Conservation (phyloP, 495 filamentous ascomycete species). For the Tirmania nivea region DNA sequence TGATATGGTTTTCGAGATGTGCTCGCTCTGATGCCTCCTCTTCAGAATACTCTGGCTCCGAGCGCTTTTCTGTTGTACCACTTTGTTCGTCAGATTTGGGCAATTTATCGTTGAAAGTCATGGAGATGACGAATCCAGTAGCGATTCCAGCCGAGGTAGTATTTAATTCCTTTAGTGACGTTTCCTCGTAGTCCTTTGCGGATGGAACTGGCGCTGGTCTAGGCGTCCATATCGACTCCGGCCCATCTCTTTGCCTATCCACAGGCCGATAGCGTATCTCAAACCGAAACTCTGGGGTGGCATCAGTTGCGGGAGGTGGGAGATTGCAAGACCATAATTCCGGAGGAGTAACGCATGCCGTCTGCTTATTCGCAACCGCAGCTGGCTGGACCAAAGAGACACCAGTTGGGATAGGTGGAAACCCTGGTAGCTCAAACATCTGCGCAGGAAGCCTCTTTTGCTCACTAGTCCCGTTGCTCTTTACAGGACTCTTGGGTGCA, state of each 20-base stretch:
- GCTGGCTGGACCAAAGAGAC: background rate
- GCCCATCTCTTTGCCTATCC: background rate
- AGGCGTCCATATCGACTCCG: conserved; percentile 5
- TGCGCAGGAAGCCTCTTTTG: background rate
- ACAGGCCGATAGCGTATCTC: background rate
- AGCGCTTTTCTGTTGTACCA: background rate
- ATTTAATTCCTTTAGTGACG: background rate
- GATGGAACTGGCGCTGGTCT: background rate
- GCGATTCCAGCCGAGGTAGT: background rate
- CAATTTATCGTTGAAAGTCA: background rate
- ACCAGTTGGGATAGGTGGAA: background rate
- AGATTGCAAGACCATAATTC: background rate
- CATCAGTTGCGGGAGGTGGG: background rate
- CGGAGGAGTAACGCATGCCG: background rate
- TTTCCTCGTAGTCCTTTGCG: background rate
- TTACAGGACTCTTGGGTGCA: background rate
- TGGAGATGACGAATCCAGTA: background rate
- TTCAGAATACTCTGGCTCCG: background rate
- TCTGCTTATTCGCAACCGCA: background rate
- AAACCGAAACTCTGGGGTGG: background rate
- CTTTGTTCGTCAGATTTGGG: background rate
- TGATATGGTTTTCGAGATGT: background rate
- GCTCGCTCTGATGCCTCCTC: background rate
- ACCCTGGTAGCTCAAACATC: background rate
- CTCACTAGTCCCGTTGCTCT: background rate